phyloP scores from a whole-genome alignment of 2,329 filamentous ascomycete genomes.

The Epichloe bromicola region DNA sequence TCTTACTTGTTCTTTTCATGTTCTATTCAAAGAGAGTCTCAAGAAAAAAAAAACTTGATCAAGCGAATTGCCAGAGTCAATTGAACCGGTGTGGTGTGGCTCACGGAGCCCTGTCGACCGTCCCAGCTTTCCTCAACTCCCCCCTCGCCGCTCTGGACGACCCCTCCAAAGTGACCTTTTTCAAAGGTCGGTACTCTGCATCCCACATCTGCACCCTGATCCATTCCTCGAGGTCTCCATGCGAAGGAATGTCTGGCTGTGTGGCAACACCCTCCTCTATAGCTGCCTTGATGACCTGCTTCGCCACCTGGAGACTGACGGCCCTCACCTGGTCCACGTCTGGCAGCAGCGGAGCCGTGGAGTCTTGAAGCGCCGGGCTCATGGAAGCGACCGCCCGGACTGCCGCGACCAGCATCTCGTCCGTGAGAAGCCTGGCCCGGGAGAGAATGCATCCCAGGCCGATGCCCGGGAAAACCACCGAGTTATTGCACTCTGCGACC shows the following conservation, averaged over 20 bases:
- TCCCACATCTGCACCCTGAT: constrained; percentile 72
- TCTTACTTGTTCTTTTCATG: too few relatives aligned
- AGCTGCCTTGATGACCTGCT: constrained; percentile 59
- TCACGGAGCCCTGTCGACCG: constrained; percentile 12
- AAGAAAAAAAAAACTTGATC: too few relatives aligned
- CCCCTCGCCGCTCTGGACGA: constrained; percentile 44
- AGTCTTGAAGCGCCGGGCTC: constrained; percentile 54
- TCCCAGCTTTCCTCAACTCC: constrained; percentile 20
- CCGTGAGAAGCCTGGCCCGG: constrained; percentile 52
- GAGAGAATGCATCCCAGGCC: constrained; percentile 66
- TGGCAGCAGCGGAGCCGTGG: constrained; percentile 55
- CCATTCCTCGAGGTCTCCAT: constrained; percentile 53
- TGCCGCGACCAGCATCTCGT: constrained; percentile 72
- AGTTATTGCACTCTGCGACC: constrained; percentile 78
- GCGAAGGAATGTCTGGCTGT: constrained; percentile 51
- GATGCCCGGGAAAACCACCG: constrained; percentile 73
- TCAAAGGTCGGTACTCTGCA: constrained; percentile 52
- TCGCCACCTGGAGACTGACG: constrained; percentile 67
- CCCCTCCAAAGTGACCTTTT: constrained; percentile 35
- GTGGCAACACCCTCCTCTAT: constrained; percentile 55
- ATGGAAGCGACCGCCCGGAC: constrained; percentile 58
- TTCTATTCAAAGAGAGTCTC: too few relatives aligned
- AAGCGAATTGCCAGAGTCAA: not conserved
- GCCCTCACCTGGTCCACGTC: constrained; percentile 62
- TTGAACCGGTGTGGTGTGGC: not conserved